Evolutionary conservation across 2,329 filamentous ascomycete species (phyloP).

Genomic region (Trichoderma sp.): DNA sequence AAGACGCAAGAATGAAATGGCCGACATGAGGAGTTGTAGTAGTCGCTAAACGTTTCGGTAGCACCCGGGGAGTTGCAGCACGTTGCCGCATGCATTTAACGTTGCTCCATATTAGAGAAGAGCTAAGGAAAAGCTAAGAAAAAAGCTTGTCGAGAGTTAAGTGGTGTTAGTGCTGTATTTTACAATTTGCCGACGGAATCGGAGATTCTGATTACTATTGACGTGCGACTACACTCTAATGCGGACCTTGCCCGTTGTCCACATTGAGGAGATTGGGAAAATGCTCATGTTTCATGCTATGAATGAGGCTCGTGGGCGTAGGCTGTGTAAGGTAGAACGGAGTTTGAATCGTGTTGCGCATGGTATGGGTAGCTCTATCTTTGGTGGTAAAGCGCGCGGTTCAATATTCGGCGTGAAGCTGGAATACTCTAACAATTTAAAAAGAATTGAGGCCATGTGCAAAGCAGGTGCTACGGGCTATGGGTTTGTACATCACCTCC

Average conservation of each 20-base stretch:
- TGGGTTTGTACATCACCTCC: no score
- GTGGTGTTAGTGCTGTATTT: neutral
- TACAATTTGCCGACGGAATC: neutral
- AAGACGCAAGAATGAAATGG: neutral
- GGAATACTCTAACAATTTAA: no score
- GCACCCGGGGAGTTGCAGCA: neutral
- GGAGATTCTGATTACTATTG: neutral
- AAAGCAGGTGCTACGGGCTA: no score
- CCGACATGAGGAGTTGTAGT: no score
- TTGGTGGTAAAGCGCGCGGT: neutral
- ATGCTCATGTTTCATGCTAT: neutral
- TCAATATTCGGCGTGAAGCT: neutral
- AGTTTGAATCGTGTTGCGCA: neutral
- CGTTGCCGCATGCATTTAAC: neutral
- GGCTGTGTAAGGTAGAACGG: neutral
- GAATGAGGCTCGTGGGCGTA: neutral
- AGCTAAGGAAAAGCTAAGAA: neutral
- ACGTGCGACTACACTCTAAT: neutral
- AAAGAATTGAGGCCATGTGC: no score
- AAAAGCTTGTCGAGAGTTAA: neutral
- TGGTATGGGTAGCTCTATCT: neutral
- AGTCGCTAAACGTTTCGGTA: neutral
- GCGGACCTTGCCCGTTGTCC: neutral
- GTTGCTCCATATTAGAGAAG: constrained; percentile 5
- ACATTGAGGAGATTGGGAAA: neutral